Evolutionary conservation across 2,329 filamentous ascomycete genomes (phyloP).

Genomic region (Aspergillus pseudotamarii): DNA sequence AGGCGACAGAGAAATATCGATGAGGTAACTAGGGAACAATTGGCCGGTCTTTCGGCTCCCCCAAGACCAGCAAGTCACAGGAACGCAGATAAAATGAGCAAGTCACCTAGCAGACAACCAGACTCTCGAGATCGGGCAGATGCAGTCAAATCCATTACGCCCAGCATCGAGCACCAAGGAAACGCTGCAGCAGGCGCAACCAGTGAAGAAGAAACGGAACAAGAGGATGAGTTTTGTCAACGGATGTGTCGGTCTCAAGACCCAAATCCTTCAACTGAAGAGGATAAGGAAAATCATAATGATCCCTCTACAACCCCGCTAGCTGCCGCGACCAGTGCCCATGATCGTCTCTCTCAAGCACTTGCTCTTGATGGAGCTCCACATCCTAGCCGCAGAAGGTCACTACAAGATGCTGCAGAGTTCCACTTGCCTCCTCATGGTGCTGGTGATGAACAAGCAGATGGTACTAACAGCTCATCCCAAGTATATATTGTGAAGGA

Average conservation of each 20-base stretch:
- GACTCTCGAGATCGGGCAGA: slow-evolving; percentile 12
- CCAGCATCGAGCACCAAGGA: slow-evolving; percentile 24
- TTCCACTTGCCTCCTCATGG: slow-evolving; percentile 5
- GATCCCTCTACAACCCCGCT: slow-evolving; percentile 30
- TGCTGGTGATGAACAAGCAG: slow-evolving; percentile 11
- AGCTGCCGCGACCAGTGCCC: slow-evolving; percentile 35
- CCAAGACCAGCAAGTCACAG: slow-evolving; percentile 23
- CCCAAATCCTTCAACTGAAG: slow-evolving; percentile 38
- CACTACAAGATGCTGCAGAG: background rate
- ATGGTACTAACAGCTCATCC: slow-evolving; percentile 28
- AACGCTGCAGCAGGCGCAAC: slow-evolving; percentile 23
- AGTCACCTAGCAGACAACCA: slow-evolving; percentile 7
- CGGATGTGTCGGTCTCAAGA: slow-evolving; percentile 34
- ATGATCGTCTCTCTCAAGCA: slow-evolving; percentile 42
- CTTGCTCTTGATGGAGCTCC: slow-evolving; percentile 32
- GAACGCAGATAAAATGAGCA: background rate
- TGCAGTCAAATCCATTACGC: slow-evolving; percentile 12
- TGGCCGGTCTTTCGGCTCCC: slow-evolving; percentile 39
- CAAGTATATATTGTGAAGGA: slow-evolving; percentile 40
- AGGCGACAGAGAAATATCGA: slow-evolving; percentile 37
- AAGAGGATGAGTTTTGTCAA: slow-evolving; percentile 43
- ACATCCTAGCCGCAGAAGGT: slow-evolving; percentile 13
- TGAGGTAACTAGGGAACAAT: slow-evolving; percentile 37
- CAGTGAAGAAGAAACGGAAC: slow-evolving; percentile 52
- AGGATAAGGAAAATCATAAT: slow-evolving; percentile 52